phyloP scores from a whole-genome alignment of 306 rosid species.

The Citrullus colocynthis region DNA sequence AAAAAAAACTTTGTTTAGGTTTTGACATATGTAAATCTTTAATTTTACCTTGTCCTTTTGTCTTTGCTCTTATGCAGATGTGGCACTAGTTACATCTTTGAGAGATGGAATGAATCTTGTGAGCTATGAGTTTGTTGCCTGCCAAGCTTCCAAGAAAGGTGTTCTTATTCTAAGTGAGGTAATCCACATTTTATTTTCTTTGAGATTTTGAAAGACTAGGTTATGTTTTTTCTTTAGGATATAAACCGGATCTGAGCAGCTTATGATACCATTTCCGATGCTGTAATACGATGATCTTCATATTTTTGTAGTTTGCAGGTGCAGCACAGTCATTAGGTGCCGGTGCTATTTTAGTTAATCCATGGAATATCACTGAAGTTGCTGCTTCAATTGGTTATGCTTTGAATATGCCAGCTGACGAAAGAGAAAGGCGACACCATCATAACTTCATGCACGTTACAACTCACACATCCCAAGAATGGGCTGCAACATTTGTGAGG shows the following conservation, averaged over 20 bases:
- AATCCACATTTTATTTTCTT: conserved; percentile 6
- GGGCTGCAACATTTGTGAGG: conserved; percentile 99
- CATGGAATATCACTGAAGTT: conserved; percentile 90
- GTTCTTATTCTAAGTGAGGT: conserved; percentile 98
- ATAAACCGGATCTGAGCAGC: not conserved
- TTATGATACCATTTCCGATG: not conserved
- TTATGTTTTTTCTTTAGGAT: not conserved
- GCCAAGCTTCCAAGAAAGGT: conserved; percentile 91
- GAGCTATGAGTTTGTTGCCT: conserved; percentile 92
- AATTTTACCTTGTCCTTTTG: conserved; percentile 7
- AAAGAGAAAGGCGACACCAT: conserved; percentile 88
- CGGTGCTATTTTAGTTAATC: conserved; percentile 91
- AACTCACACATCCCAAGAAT: conserved; percentile 91
- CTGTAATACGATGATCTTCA: not conserved
- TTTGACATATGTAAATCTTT: not conserved
- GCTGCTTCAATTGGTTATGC: conserved; percentile 90
- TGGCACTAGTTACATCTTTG: conserved; percentile 87
- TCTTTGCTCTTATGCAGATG: conserved; percentile 36
- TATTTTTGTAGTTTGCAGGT: conserved; percentile 71
- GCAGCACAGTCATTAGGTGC: conserved; percentile 99
- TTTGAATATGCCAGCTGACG: conserved; percentile 80
- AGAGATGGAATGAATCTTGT: conserved; percentile 99
- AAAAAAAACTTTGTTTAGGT: not conserved
- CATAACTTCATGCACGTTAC: conserved; percentile 88
- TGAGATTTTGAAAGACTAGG: not conserved